Evolutionary conservation across 352 stramenopile genomes (phyloP).

Genomic region (Lagenidium giganteum): DNA sequence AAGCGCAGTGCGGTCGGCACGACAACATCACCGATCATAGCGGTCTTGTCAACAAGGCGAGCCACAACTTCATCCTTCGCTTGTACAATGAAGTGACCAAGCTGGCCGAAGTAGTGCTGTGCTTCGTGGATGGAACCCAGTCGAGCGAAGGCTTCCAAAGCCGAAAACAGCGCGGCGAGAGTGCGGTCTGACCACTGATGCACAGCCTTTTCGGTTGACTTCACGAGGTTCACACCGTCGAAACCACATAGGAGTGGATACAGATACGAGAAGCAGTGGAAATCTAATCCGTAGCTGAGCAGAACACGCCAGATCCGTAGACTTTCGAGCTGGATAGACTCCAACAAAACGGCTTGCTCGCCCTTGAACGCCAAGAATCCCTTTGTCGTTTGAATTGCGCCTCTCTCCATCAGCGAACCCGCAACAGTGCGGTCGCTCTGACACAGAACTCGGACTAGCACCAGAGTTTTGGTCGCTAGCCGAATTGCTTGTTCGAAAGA

Average conservation of each 20-base stretch:
- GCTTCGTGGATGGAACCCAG: conserved; percentile 20
- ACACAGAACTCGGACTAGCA: conserved; percentile 18
- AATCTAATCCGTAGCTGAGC: conserved; percentile 24
- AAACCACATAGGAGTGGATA: conserved; percentile 31
- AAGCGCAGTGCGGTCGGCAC: conserved; percentile 43
- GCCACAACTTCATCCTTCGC: conserved; percentile 22
- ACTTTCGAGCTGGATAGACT: conserved; percentile 19
- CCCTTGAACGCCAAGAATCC: conserved; percentile 15
- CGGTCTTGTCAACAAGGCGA: conserved; percentile 1
- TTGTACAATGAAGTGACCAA: conserved; percentile 41
- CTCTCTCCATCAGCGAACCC: conserved; percentile 9
- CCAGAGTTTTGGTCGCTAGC: conserved; percentile 7
- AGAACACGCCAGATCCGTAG: conserved; percentile 28
- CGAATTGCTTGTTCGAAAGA: conserved; percentile 3
- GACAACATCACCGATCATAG: conserved; percentile 9
- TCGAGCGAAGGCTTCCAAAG: conserved; percentile 15
- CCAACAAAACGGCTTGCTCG: conserved; percentile 3
- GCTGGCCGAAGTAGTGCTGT: conserved; percentile 32
- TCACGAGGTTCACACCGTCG: conserved; percentile 15
- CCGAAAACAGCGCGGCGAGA: conserved; percentile 13
- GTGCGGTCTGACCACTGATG: conserved; percentile 11
- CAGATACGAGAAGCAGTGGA: conserved; percentile 32
- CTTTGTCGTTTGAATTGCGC: conserved; percentile 21
- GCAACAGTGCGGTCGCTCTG: conserved; percentile 15
- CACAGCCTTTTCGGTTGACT: background rate